Percentiles rank a stretch among this genome's conserved stretches.
phyloP scores from a whole-genome alignment of 1,284 basidiomycete genomes.

The Rhodotorula sp. region DNA sequence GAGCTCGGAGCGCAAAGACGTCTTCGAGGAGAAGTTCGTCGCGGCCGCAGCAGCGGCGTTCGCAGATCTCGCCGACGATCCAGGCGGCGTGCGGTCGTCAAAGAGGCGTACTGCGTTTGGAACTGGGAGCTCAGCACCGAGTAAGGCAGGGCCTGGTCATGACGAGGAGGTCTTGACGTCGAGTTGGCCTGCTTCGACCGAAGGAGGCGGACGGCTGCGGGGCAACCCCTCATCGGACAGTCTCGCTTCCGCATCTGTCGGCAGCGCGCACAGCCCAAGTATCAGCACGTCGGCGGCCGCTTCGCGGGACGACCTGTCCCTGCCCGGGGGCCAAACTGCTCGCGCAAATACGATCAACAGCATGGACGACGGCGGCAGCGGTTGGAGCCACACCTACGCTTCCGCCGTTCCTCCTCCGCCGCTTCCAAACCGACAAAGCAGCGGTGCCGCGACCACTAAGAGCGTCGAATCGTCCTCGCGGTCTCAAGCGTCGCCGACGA shows the following conservation, averaged over 20 bases:
- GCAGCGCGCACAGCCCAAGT: constrained; percentile 4
- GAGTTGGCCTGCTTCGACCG: too few relatives aligned
- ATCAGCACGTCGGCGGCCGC: not conserved
- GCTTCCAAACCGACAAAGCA: not conserved
- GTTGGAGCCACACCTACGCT: not conserved
- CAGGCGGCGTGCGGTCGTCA: not conserved
- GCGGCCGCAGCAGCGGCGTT: not conserved
- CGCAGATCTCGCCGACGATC: too few relatives aligned
- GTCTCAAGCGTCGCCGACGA: not conserved
- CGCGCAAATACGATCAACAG: constrained; percentile 24
- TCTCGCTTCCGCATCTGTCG: not conserved
- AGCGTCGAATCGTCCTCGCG: not conserved
- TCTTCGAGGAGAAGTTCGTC: constrained; percentile 72
- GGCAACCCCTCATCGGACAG: not conserved
- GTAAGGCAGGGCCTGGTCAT: too few relatives aligned
- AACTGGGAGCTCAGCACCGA: too few relatives aligned
- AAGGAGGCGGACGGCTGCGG: not conserved
- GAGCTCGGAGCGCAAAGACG: constrained; percentile 81
- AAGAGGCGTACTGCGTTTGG: not conserved
- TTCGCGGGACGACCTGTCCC: constrained; percentile 19
- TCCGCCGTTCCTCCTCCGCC: not conserved
- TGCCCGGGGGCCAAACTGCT: not conserved
- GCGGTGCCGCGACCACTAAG: not conserved
- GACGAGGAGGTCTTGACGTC: too few relatives aligned
- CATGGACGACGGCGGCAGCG: not conserved